Conservation (phyloP, 2,329 filamentous ascomycete genomes). For the Pseudomassariella vexata region DNA sequence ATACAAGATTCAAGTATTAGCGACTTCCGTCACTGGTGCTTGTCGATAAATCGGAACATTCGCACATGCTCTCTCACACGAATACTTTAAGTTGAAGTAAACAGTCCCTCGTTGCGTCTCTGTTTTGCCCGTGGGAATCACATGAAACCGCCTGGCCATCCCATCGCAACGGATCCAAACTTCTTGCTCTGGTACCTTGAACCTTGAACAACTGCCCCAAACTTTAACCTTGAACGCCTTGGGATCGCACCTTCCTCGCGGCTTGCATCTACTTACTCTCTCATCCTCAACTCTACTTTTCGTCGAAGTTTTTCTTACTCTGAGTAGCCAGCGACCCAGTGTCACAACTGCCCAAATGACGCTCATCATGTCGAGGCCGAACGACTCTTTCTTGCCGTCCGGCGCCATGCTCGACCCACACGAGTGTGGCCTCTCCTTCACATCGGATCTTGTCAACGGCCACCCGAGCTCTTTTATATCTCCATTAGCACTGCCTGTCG, state of each 20-base stretch:
- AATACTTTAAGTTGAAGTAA: not conserved
- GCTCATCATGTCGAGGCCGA: slow-evolving; percentile 34
- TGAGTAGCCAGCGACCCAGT: not conserved
- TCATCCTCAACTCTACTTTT: slow-evolving; percentile 1
- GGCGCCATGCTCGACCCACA: slow-evolving; percentile 28
- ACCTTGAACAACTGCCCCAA: not conserved
- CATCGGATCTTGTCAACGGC: slow-evolving; percentile 9
- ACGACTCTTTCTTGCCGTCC: slow-evolving; percentile 37
- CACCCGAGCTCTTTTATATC: slow-evolving; percentile 31
- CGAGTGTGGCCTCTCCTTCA: slow-evolving; percentile 20
- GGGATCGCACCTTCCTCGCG: too few relatives aligned
- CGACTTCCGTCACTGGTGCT: not conserved
- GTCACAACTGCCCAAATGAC: slow-evolving; percentile 14
- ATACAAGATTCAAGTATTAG: too few relatives aligned
- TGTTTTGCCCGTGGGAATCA: not conserved
- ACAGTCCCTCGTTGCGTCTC: not conserved
- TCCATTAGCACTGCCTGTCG: slow-evolving; percentile 30
- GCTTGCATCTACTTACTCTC: not conserved
- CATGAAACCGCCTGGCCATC: not conserved
- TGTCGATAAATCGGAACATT: not conserved
- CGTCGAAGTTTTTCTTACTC: not conserved
- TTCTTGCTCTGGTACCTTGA: not conserved
- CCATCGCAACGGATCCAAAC: not conserved
- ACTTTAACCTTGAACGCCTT: too few relatives aligned
- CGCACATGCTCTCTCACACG: not conserved